Evolutionary conservation across 2,329 filamentous ascomycete genomes (phyloP).

Genomic region (Penicillium sp.): DNA sequence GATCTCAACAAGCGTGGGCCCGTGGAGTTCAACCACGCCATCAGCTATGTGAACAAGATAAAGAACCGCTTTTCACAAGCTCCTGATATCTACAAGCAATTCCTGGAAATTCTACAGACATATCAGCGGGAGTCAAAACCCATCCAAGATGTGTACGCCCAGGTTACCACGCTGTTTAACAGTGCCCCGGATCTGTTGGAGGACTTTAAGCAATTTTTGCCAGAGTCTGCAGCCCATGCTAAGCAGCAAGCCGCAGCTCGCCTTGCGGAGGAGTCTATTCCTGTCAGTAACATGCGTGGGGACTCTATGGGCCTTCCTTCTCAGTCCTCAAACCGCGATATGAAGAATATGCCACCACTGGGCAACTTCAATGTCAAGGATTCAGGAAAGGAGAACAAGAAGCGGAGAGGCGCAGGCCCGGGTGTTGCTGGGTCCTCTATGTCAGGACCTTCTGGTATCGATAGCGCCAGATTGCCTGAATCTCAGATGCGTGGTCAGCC

Average conservation of each 20-base stretch:
- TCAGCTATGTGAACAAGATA: slow-evolving; percentile 99
- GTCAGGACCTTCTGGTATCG: slow-evolving; percentile 33
- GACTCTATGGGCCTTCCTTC: slow-evolving; percentile 49
- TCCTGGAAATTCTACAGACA: slow-evolving; percentile 95
- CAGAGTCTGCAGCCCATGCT: slow-evolving; percentile 76
- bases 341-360: slow-evolving; percentile 77
- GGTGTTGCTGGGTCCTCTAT: slow-evolving; percentile 35
- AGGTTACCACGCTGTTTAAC: slow-evolving; percentile 92
- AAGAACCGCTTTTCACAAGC: slow-evolving; percentile 98
- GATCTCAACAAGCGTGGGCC: slow-evolving; percentile 81
- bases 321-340: slow-evolving; percentile 52
- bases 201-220: slow-evolving; percentile 98
- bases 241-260: slow-evolving; percentile 58
- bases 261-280: slow-evolving; percentile 64
- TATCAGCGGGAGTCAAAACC: slow-evolving; percentile 98
- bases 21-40: slow-evolving; percentile 98
- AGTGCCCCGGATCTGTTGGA: slow-evolving; percentile 91
- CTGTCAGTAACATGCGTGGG: slow-evolving; percentile 62
- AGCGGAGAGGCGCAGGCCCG: slow-evolving; percentile 64
- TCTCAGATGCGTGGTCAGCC: slow-evolving; percentile 34
- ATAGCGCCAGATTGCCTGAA: slow-evolving; percentile 35
- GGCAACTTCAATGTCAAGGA: slow-evolving; percentile 89
- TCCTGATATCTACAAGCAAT: slow-evolving; percentile 98
- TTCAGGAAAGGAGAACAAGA: slow-evolving; percentile 86
- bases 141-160: slow-evolving; percentile 96